Percentiles rank a stretch among this genome's conserved stretches.
These are phyloP conservation scores for Vitis hybrid DNA, from an alignment of 177 flowering plant genomes.

Conservation along the genomic window DNA sequence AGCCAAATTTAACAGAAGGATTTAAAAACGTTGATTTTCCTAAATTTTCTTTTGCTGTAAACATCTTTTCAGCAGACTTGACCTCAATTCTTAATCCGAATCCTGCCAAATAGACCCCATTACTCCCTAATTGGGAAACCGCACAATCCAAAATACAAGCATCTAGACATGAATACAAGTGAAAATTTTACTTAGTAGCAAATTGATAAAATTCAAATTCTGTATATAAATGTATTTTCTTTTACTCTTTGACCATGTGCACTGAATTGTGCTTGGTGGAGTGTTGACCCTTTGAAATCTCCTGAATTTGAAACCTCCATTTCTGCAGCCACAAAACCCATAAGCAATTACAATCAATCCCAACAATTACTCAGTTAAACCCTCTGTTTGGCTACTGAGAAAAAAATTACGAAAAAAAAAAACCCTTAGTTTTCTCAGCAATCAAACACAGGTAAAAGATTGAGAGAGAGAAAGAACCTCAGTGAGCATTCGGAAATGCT, in stretches of 20 bases:
- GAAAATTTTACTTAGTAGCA: neutral
- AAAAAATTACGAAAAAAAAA: neutral
- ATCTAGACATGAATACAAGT: neutral
- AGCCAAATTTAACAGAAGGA: too few relatives aligned
- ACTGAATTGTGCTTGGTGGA: conserved; percentile 21
- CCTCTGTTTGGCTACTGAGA: neutral
- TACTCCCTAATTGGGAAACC: too few relatives aligned
- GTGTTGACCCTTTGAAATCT: conserved; percentile 23
- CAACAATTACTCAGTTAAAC: neutral
- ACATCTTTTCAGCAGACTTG: too few relatives aligned
- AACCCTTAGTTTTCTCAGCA: neutral
- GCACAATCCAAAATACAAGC: neutral
- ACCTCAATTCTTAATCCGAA: too few relatives aligned
- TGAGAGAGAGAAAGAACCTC: conserved; percentile 7
- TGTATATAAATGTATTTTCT: neutral
- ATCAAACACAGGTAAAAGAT: neutral
- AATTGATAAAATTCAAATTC: neutral
- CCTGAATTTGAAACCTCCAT: conserved; percentile 32
- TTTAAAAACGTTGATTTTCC: neutral
- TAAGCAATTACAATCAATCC: neutral
- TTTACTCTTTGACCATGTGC: conserved; percentile 50
- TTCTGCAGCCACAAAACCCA: conserved; percentile 20
- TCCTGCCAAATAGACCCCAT: too few relatives aligned
- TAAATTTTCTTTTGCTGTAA: too few relatives aligned
- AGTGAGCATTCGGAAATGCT: conserved; percentile 16